Conservation (phyloP, 2,329 filamentous ascomycete species). For the Venturia pyrina region DNA sequence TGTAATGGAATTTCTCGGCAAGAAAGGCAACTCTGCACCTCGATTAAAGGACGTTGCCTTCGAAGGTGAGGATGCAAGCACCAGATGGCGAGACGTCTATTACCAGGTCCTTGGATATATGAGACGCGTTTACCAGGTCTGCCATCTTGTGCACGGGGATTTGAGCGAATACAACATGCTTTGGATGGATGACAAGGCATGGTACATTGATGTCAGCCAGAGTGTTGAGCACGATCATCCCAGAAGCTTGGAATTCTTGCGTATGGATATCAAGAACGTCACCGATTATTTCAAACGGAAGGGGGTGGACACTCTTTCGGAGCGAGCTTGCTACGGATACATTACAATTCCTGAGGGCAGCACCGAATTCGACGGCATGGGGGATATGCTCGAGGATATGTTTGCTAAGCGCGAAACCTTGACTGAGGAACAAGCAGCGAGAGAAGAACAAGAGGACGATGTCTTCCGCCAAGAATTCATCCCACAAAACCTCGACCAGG, state of each 20-base stretch:
- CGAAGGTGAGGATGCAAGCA: slow-evolving; percentile 45
- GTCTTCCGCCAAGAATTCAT: slow-evolving; percentile 97
- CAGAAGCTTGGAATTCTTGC: slow-evolving; percentile 79
- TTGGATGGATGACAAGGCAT: slow-evolving; percentile 72
- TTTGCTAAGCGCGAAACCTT: slow-evolving; percentile 43
- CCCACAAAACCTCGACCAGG: slow-evolving; percentile 87
- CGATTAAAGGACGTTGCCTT: slow-evolving; percentile 80
- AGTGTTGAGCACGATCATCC: slow-evolving; percentile 96
- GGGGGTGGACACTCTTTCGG: slow-evolving; percentile 69
- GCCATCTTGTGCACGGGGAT: slow-evolving; percentile 88
- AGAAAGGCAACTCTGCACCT: slow-evolving; percentile 78
- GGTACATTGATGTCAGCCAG: slow-evolving; percentile 96
- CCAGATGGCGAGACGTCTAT: slow-evolving; percentile 71
- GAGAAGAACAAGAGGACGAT: slow-evolving; percentile 70
- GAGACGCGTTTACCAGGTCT: slow-evolving; percentile 87
- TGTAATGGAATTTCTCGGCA: slow-evolving; percentile 87
- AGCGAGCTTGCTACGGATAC: slow-evolving; percentile 76
- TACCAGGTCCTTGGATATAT: slow-evolving; percentile 77
- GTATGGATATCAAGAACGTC: slow-evolving; percentile 98
- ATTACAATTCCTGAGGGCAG: slow-evolving; percentile 53
- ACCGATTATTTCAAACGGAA: slow-evolving; percentile 85
- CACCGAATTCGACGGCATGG: slow-evolving; percentile 52
- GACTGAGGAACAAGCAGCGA: slow-evolving; percentile 32
- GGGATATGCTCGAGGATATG: slow-evolving; percentile 53
- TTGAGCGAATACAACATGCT: slow-evolving; percentile 97